These are phyloP conservation scores for Candida rishiriensis DNA, from an alignment of 805 yeast species.

Conservation along the genomic window DNA sequence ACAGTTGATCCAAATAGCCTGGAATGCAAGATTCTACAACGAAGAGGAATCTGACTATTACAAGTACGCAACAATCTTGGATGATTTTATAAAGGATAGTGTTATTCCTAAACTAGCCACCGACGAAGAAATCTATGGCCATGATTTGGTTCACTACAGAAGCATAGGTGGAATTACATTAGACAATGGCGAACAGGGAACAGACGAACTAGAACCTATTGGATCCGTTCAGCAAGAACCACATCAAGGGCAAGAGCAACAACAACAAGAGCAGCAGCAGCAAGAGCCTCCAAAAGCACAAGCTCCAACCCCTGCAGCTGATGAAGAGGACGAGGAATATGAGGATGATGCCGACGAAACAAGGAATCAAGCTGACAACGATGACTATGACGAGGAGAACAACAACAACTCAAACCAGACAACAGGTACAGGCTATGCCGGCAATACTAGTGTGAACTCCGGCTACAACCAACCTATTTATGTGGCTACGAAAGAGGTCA, in stretches of 20 bases:
- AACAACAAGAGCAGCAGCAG: neutral
- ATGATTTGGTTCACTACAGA: slow-evolving; percentile 45
- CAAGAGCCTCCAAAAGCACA: slow-evolving; percentile 1
- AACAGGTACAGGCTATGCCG: neutral
- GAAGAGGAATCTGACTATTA: slow-evolving; percentile 64
- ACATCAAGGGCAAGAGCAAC: slow-evolving; percentile 9
- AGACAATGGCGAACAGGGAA: slow-evolving; percentile 16
- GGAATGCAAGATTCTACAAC: slow-evolving; percentile 88
- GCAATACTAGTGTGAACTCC: slow-evolving; percentile 5
- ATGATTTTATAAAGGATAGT: slow-evolving; percentile 42
- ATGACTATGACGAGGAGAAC: slow-evolving; percentile 18
- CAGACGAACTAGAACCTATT: slow-evolving; percentile 10
- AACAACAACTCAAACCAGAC: neutral
- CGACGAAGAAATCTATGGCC: slow-evolving; percentile 35
- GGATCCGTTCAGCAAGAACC: slow-evolving; percentile 16
- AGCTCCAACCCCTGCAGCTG: neutral
- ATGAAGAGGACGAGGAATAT: slow-evolving; percentile 4
- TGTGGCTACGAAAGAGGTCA: slow-evolving; percentile 23
- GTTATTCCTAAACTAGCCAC: slow-evolving; percentile 45
- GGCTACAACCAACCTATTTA: slow-evolving; percentile 25
- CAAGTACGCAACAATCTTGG: slow-evolving; percentile 60
- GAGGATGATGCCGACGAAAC: slow-evolving; percentile 20
- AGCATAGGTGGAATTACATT: slow-evolving; percentile 69
- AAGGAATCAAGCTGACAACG: slow-evolving; percentile 15
- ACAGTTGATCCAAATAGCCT: slow-evolving; percentile 79